Evolutionary conservation across 176 grass and related monocot species (phyloP), one percentile per base, ranked within the genome.

Genomic region (Lolium rigidum): DNA sequence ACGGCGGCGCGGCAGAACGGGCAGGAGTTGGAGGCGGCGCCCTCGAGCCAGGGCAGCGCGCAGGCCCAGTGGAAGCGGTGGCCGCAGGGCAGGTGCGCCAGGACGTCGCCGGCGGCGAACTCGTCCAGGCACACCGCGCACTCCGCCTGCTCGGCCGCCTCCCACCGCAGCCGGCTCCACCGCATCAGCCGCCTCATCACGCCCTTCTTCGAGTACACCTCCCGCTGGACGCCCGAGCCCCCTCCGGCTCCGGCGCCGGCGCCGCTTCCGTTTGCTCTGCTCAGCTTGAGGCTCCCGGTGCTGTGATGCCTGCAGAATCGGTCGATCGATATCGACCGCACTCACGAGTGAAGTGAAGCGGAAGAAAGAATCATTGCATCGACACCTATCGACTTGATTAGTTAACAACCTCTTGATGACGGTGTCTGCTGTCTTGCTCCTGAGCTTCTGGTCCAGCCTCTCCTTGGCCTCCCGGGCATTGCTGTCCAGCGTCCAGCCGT

Each of bases 1-100:
- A 95, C 82, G 1, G 79, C 35, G 41, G 86, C 86, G 78, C 97
- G 92, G 91, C 97, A 99, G 77, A 95, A 90, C 2, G 97, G 97
- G 81, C 97, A 99, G 58, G 77, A 78, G 2, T 83, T 84, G 0
- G 85, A 70, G 59, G 82, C 71, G 68, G 83, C 77, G 84, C 46
- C 94, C 75, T 98, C 70, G 82, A 98, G 91, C 97, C 97, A 99
- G 4, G 97, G 94, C 57, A 89, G 51, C 9, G 86, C 90, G 83
- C 97, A 99, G 70, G 15, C 88, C 88, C 88, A 99, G 87, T 99
- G 94, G 92, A 96, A 99, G 76, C 97, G 88, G 85, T 99, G 97
- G 38, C 78, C 90, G 64, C 97, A 99, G 4, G 90, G 94, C 9
- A 99, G 90, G 88, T 96, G 92, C 1, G 90, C 79, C 28, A 99